Evolutionary conservation across 371 early-diverging fungal species (phyloP), one percentile per base, ranked within the genome.

Genomic region (Funneliformis caledonium): DNA sequence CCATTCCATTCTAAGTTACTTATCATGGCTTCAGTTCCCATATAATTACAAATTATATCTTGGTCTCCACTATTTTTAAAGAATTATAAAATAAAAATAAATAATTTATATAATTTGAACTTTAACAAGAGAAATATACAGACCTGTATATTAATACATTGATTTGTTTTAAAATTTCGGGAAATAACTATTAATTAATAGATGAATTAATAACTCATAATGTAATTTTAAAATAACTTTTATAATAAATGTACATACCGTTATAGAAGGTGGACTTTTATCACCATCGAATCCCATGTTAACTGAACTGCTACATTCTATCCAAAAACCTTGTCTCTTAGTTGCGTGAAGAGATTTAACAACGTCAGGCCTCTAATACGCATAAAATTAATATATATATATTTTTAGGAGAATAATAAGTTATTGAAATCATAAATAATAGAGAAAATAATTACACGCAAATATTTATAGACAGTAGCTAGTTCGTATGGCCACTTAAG

Each of bases 21-120:
- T 69, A 95, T 88, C 85, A 94, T 82, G 61, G 88, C 88, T 75
- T 92, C 89, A 2, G 92, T 91, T 50, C 96, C 96, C 43, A 91
- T 75, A 73, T 88, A 87, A 82, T 95, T 95, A 83, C 96, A 96
- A 47, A 95, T 93, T 79, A 95, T 82, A 77, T 96, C 96, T 73
- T 89, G 84, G 81, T 95, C 94, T 8, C 96, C 96, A 81, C 94
- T 96, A 69, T 78, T 59, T 31, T 33, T 31, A 10, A 31, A 10
- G 50, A 19, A 37, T 48, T 6, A 50, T 8, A 62, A 64, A 5
- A 11, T 14, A n/a, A 62, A 64, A 5, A 11, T 14, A n/a, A n/a
- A 19, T 42, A 43, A 45, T 48, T 47, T 52, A 48, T 45, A 26
- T 22, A 52, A 42, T 31, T 22, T 43, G 19, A 7, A 52, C 9